These are phyloP conservation scores for Candolleomyces aberdarensis DNA, from an alignment of 768 basidiomycete genomes.

Conservation along the genomic window DNA sequence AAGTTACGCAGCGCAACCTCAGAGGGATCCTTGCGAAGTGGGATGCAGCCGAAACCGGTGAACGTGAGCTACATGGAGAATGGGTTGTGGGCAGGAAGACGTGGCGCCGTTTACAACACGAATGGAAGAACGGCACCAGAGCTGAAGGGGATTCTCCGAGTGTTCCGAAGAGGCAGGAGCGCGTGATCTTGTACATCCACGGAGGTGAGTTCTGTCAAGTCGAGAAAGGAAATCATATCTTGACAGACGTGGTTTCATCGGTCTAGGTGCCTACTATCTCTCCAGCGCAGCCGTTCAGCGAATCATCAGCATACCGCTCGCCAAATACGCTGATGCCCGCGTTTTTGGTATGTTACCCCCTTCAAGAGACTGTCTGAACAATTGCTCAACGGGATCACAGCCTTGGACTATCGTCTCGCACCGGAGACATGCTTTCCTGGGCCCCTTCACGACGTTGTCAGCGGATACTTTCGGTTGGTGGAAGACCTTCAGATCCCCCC, in stretches of 20 bases:
- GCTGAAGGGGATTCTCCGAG: slow-evolving; percentile 16
- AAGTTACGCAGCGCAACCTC: slow-evolving; percentile 66
- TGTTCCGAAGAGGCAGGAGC: slow-evolving; percentile 50
- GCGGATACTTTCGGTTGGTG: slow-evolving; percentile 80
- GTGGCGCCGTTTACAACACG: slow-evolving; percentile 83
- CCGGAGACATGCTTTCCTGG: slow-evolving; percentile 95
- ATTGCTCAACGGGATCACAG: slow-evolving; percentile 36
- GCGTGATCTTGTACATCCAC: slow-evolving; percentile 90
- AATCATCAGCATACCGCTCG: slow-evolving; percentile 84
- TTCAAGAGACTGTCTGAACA: slow-evolving; percentile 1
- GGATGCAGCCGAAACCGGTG: slow-evolving; percentile 74
- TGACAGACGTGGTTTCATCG: slow-evolving; percentile 4
- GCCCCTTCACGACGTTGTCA: slow-evolving; percentile 80
- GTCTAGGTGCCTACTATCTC: slow-evolving; percentile 83
- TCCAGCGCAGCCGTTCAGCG: slow-evolving; percentile 91
- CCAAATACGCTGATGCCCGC: slow-evolving; percentile 84
- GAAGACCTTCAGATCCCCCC: slow-evolving; percentile 89
- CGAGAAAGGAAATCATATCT: background rate
- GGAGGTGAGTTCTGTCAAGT: slow-evolving; percentile 58
- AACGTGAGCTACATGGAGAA: slow-evolving; percentile 84
- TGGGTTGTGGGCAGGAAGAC: slow-evolving; percentile 95
- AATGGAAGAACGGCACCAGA: slow-evolving; percentile 58
- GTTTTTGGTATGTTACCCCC: slow-evolving; percentile 55
- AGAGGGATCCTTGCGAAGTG: slow-evolving; percentile 76
- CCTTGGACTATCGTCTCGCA: slow-evolving; percentile 92